Conservation (phyloP, 768 basidiomycete genomes). For the Leccinum incarnatum region DNA sequence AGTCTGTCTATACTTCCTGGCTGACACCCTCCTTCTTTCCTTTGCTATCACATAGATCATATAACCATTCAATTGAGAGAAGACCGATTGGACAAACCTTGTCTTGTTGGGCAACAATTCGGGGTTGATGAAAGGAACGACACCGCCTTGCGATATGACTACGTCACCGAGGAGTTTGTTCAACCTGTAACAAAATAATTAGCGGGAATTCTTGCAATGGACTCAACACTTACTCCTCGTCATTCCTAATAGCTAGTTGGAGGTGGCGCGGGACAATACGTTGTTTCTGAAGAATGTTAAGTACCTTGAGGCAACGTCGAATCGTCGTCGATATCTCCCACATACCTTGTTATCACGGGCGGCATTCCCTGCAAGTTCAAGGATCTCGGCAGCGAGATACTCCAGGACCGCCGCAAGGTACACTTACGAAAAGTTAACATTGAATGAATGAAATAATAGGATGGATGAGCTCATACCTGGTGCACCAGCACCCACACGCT, state of each 20-base stretch:
- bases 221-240: slow-evolving; percentile 61
- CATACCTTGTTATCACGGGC: slow-evolving; percentile 39
- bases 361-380: slow-evolving; percentile 87
- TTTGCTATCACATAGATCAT: slow-evolving; percentile 25
- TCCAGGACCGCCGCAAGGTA: slow-evolving; percentile 91
- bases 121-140: slow-evolving; percentile 66
- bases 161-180: slow-evolving; percentile 83
- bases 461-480: slow-evolving; percentile 47
- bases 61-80: not conserved
- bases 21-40: slow-evolving; percentile 35
- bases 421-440: slow-evolving; percentile 40
- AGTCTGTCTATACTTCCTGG: slow-evolving; percentile 28
- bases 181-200: slow-evolving; percentile 39
- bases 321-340: not conserved
- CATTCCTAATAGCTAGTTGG: slow-evolving; percentile 89
- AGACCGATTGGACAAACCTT: slow-evolving; percentile 17
- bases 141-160: slow-evolving; percentile 90
- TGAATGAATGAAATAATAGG: slow-evolving; percentile 11
- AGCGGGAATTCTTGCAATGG: not conserved
- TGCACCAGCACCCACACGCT: slow-evolving; percentile 87
- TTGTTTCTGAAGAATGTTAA: slow-evolving; percentile 53
- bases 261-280: slow-evolving; percentile 94
- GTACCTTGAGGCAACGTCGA: too few relatives aligned
- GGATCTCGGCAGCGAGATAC: slow-evolving; percentile 90
- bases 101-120: slow-evolving; percentile 34